Percentiles rank a stretch among this genome's conserved stretches.
Conservation (phyloP, 495 filamentous ascomycete species). For the Neurospora sp. region DNA sequence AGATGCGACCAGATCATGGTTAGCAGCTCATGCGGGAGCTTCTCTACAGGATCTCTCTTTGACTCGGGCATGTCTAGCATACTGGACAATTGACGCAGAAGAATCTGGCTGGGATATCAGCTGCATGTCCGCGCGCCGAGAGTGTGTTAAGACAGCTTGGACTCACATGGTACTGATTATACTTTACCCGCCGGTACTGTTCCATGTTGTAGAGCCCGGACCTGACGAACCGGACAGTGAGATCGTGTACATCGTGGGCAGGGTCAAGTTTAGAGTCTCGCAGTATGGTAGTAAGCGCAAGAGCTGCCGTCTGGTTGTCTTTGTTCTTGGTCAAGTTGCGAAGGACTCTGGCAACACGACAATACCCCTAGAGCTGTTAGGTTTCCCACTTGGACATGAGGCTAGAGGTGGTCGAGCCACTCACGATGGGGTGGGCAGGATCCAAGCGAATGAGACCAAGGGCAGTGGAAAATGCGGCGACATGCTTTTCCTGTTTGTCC, state of each 20-base stretch:
- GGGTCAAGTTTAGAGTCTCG: not conserved
- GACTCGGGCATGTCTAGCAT: slow-evolving; percentile 5
- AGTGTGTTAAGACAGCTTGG: not conserved
- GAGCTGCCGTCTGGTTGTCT: not conserved
- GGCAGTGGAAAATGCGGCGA: slow-evolving; percentile 15
- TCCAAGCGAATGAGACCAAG: slow-evolving; percentile 16
- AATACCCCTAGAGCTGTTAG: slow-evolving; percentile 17
- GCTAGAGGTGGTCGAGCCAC: not conserved
- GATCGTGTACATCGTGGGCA: not conserved
- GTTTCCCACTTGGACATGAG: not conserved
- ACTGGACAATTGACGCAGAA: slow-evolving; percentile 15
- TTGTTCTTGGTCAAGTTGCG: slow-evolving; percentile 6
- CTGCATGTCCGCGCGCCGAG: not conserved
- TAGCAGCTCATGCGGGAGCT: slow-evolving; percentile 15
- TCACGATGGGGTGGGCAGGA: slow-evolving; percentile 9
- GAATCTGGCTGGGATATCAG: not conserved
- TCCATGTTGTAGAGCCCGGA: slow-evolving; percentile 6
- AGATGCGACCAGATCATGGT: slow-evolving; percentile 13
- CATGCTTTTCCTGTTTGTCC: slow-evolving; percentile 3
- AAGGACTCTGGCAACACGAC: slow-evolving; percentile 14
- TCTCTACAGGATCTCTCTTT: slow-evolving; percentile 11
- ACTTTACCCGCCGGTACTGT: slow-evolving; percentile 1
- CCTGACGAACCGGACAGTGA: slow-evolving; percentile 9
- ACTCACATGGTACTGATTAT: slow-evolving; percentile 10
- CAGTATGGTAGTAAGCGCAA: slow-evolving; percentile 4